A percentile compares a stretch with the other conserved stretches of the same genome.
Conservation (phyloP, 2,329 filamentous ascomycete genomes). For the Pseudocercospora pini-densiflorae region DNA sequence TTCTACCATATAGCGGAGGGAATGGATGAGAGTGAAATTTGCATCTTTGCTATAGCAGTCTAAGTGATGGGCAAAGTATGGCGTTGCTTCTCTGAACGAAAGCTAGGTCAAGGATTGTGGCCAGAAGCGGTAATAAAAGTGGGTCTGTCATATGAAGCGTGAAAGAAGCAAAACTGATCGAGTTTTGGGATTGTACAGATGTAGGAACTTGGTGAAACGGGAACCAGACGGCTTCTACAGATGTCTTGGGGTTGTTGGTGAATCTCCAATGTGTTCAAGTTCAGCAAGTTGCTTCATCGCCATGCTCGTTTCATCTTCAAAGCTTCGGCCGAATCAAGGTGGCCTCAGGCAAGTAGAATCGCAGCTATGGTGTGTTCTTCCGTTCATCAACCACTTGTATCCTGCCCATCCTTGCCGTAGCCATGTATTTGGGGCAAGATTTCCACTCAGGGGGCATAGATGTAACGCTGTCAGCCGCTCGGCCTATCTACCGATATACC, state of each 20-base stretch:
- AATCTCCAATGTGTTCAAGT: no score
- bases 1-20: neutral
- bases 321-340: neutral
- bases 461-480: neutral
- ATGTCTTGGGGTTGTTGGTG: no score
- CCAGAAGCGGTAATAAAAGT: neutral
- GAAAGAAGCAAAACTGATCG: neutral
- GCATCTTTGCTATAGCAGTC: neutral
- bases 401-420: neutral
- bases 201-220: no score
- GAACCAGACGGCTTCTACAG: no score
- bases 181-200: no score
- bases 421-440: neutral
- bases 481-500: constrained; percentile 6
- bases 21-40: neutral
- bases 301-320: neutral
- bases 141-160: neutral
- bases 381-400: no score
- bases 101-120: neutral
- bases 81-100: neutral
- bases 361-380: no score
- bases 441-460: neutral
- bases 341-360: neutral
- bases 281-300: no score
- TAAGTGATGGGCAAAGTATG: neutral